Percentiles rank a stretch among this genome's conserved stretches.
These are phyloP conservation scores for Mrakia frigida DNA, from an alignment of 768 basidiomycete genomes.

Conservation along the genomic window DNA sequence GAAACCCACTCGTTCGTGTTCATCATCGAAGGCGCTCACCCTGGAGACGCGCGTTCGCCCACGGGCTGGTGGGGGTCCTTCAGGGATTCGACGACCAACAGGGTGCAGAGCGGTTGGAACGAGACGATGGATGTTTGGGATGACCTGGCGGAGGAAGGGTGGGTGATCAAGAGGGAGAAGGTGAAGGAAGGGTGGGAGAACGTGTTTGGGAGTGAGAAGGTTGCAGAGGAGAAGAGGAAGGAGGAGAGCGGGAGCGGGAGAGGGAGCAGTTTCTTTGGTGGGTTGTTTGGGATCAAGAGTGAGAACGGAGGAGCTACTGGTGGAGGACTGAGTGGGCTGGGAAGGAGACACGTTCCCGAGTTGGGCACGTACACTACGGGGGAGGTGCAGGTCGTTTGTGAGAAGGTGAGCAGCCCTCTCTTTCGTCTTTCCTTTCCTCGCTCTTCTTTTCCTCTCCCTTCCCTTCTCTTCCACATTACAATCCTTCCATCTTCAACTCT, in stretches of 20 bases:
- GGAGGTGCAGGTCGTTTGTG: slow-evolving; percentile 26
- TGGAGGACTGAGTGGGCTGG: background rate
- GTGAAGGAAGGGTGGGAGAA: background rate
- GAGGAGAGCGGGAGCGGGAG: background rate
- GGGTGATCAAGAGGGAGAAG: slow-evolving; percentile 6
- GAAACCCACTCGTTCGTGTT: slow-evolving; percentile 28
- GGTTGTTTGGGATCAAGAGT: slow-evolving; percentile 15
- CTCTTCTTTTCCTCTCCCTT: background rate
- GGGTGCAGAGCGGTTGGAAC: background rate
- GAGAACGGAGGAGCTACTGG: slow-evolving; percentile 1
- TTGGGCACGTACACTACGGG: slow-evolving; percentile 29
- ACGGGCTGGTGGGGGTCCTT: slow-evolving; percentile 26
- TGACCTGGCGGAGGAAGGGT: background rate
- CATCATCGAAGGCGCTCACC: slow-evolving; percentile 24
- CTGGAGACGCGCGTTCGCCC: slow-evolving; percentile 6
- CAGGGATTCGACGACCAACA: background rate
- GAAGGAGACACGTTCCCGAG: slow-evolving; percentile 13
- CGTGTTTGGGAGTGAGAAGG: slow-evolving; percentile 1
- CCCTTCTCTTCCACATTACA: background rate
- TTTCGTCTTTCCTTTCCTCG: background rate
- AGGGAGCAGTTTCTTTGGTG: slow-evolving; percentile 16
- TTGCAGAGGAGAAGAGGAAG: background rate
- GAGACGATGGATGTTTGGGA: background rate
- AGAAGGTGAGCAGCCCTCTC: slow-evolving; percentile 29
- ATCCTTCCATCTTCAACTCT: background rate